Percentiles rank a stretch among this genome's conserved stretches.
Conservation (phyloP, 192 early-diverging fungal species). For the Piromyces finnis region DNA sequence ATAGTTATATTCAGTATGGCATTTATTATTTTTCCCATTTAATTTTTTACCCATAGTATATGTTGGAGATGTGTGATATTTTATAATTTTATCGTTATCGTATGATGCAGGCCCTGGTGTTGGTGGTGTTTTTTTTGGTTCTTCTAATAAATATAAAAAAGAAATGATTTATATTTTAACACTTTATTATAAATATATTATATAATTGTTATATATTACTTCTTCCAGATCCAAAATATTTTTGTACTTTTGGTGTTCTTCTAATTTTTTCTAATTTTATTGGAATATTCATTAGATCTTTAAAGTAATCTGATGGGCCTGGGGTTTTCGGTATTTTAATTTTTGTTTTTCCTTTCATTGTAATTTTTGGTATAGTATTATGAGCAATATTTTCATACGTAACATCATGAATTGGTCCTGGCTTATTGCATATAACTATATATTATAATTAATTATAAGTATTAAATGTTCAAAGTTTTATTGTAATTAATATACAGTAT, state of each 20-base stretch:
- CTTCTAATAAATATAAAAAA: not conserved
- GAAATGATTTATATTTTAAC: not conserved
- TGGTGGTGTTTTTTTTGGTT: not conserved
- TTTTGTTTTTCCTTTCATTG: not conserved
- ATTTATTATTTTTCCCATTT: not conserved
- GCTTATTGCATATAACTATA: not conserved
- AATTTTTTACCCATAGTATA: not conserved
- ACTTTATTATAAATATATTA: too few species aligned
- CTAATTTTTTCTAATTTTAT: not conserved
- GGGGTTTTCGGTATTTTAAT: not conserved
- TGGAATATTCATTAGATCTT: not conserved
- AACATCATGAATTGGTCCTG: not conserved
- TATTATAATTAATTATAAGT: too few species aligned
- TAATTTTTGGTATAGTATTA: not conserved
- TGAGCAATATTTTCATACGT: not conserved
- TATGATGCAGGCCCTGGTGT: not conserved
- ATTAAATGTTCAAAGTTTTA: too few species aligned
- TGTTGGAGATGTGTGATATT: not conserved
- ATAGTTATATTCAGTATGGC: not conserved
- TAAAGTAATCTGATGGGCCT: not conserved
- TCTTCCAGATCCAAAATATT: not conserved
- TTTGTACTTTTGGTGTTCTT: not conserved
- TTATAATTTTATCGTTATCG: not conserved
- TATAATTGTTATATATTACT: not conserved
- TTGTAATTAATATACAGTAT: too few species aligned